A percentile compares a stretch with the other conserved stretches of the same genome.
These are phyloP conservation scores for Zostera marina DNA, from an alignment of 116 monocot genomes.

Conservation along the genomic window DNA sequence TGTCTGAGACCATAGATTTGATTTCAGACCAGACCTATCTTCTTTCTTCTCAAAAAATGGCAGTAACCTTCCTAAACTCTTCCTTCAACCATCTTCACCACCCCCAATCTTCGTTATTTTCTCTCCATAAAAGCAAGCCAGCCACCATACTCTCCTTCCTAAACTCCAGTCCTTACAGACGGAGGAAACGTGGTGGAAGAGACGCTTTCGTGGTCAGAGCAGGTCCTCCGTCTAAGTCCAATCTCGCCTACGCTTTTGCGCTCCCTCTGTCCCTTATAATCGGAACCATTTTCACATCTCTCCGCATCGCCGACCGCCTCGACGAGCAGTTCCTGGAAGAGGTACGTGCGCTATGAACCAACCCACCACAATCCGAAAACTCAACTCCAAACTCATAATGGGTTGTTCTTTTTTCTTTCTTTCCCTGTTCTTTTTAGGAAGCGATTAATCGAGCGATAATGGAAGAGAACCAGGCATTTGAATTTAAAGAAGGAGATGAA, in stretches of 20 bases:
- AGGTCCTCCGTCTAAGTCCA: slow-evolving; percentile 46
- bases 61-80: too few species aligned
- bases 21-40: too few species aligned
- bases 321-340: slow-evolving; percentile 72
- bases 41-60: too few species aligned
- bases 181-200: slow-evolving; percentile 2
- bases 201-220: slow-evolving; percentile 26
- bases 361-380: neutral
- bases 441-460: slow-evolving; percentile 8
- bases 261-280: slow-evolving; percentile 67
- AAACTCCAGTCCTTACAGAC: neutral
- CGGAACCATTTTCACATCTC: slow-evolving; percentile 55
- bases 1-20: too few species aligned
- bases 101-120: too few species aligned
- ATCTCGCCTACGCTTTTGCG: slow-evolving; percentile 43
- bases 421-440: slow-evolving; percentile 4
- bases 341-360: slow-evolving; percentile 13
- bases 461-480: slow-evolving; percentile 6
- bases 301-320: slow-evolving; percentile 45
- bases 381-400: too few species aligned
- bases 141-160: neutral
- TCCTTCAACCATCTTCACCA: too few species aligned
- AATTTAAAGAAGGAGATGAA: neutral
- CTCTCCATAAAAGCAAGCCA: neutral
- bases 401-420: neutral